A percentile compares a stretch with the other conserved stretches of the same genome.
These are phyloP conservation scores for Thelonectria discophora DNA, from an alignment of 2,329 filamentous ascomycete species.

Conservation along the genomic window DNA sequence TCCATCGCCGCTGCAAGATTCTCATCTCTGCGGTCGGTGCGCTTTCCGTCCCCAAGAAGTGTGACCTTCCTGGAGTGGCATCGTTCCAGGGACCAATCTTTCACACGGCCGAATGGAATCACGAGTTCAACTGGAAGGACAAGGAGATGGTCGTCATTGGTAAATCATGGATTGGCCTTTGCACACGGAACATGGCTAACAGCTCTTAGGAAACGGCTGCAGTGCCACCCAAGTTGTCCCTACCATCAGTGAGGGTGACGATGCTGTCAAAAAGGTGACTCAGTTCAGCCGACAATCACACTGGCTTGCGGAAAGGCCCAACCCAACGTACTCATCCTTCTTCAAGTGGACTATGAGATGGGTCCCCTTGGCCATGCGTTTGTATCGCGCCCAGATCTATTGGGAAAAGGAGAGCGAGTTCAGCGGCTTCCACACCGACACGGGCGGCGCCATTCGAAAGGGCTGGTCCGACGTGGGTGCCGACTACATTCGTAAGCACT, in stretches of 20 bases:
- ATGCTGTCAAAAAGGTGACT: slow-evolving; percentile 49
- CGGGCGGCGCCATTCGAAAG: slow-evolving; percentile 28
- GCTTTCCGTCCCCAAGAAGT: slow-evolving; percentile 34
- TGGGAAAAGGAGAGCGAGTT: slow-evolving; percentile 37
- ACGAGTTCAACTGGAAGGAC: slow-evolving; percentile 38
- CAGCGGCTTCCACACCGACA: slow-evolving; percentile 31
- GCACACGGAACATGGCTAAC: rapidly evolving
- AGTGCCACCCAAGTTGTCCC: slow-evolving; percentile 42
- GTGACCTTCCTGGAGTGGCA: slow-evolving; percentile 33
- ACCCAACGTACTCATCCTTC: slow-evolving; percentile 32
- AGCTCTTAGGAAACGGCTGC: slow-evolving; percentile 37
- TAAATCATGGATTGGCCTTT: background rate
- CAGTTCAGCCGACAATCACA: slow-evolving; percentile 62
- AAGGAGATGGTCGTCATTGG: slow-evolving; percentile 40
- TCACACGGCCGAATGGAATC: slow-evolving; percentile 41
- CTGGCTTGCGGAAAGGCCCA: slow-evolving; percentile 48
- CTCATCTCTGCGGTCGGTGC: slow-evolving; percentile 41
- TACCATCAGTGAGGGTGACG: slow-evolving; percentile 30
- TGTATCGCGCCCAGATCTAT: slow-evolving; percentile 35
- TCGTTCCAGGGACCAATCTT: slow-evolving; percentile 36
- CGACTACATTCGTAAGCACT: slow-evolving; percentile 41
- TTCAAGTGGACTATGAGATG: slow-evolving; percentile 40
- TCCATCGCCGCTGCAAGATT: slow-evolving; percentile 22
- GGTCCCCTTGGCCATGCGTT: slow-evolving; percentile 34
- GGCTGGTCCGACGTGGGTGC: slow-evolving; percentile 27